Evolutionary conservation across 1,139 yeast species (phyloP).

Genomic region (Debaryomyces robertsiae): DNA sequence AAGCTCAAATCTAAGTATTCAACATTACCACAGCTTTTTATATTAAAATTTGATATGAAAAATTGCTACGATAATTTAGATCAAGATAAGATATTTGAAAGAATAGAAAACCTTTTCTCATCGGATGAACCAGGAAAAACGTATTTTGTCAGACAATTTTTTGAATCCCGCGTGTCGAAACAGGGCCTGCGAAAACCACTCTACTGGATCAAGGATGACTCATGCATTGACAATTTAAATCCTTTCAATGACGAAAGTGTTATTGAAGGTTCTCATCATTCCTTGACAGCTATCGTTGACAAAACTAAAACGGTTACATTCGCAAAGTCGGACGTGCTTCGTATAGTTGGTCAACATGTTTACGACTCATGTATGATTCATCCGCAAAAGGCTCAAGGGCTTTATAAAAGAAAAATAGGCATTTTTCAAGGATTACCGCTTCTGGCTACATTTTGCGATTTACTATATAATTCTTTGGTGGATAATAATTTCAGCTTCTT

Average conservation of each 20-base stretch:
- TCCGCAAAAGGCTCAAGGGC: slow-evolving; percentile 10
- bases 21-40: slow-evolving; percentile 43
- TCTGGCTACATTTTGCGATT: slow-evolving; percentile 75
- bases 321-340: slow-evolving; percentile 26
- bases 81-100: slow-evolving; percentile 43
- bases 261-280: slow-evolving; percentile 5
- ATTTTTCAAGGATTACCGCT: slow-evolving; percentile 86
- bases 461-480: slow-evolving; percentile 68
- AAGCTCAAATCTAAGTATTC: slow-evolving; percentile 19
- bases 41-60: slow-evolving; percentile 74
- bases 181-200: slow-evolving; percentile 15
- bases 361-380: slow-evolving; percentile 24
- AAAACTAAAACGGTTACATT: slow-evolving; percentile 29
- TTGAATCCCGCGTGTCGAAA: slow-evolving; percentile 13
- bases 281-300: slow-evolving; percentile 23
- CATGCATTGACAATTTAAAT: slow-evolving; percentile 18
- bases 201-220: slow-evolving; percentile 16
- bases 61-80: slow-evolving; percentile 82
- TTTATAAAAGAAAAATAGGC: slow-evolving; percentile 57
- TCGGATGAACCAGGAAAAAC: slow-evolving; percentile 23
- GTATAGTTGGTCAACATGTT: slow-evolving; percentile 28
- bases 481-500: slow-evolving; percentile 41
- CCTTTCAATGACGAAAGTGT: slow-evolving; percentile 11
- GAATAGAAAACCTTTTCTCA: slow-evolving; percentile 28
- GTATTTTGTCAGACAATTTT: slow-evolving; percentile 27